Conservation (phyloP, 2,329 filamentous ascomycete genomes). For the Aspergillus fructus region DNA sequence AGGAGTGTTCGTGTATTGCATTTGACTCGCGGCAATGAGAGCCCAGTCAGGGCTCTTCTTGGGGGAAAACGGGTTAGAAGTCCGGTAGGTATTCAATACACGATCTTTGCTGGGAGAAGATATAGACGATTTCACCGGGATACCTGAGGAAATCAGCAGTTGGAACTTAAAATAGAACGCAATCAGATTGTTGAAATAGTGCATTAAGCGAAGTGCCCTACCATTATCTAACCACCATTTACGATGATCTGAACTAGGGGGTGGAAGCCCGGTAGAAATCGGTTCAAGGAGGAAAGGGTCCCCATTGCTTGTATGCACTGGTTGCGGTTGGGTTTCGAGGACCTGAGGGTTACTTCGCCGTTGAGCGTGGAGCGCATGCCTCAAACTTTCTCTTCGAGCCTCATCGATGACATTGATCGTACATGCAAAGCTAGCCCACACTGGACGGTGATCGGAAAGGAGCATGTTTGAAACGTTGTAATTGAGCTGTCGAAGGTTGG, state of each 20-base stretch:
- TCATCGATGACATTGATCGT: constrained; percentile 80
- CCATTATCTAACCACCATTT: constrained; percentile 68
- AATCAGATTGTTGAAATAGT: not conserved
- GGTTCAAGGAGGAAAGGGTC: constrained; percentile 79
- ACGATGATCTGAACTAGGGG: constrained; percentile 60
- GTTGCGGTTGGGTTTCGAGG: constrained; percentile 18
- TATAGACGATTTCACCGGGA: constrained; percentile 72
- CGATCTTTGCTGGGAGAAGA: constrained; percentile 63
- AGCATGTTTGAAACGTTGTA: constrained; percentile 80
- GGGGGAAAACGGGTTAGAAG: constrained; percentile 76
- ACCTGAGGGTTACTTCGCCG: constrained; percentile 64
- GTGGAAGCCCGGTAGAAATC: constrained; percentile 72
- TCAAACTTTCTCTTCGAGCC: constrained; percentile 67
- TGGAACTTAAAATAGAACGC: constrained; percentile 12
- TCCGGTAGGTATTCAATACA: constrained; percentile 69
- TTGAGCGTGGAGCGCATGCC: constrained; percentile 69
- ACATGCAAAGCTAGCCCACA: constrained; percentile 86
- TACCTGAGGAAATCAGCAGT: constrained; percentile 43
- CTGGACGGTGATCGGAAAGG: constrained; percentile 95
- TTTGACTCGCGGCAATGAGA: constrained; percentile 18
- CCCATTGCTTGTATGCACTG: constrained; percentile 57
- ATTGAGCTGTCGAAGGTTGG: constrained; percentile 75
- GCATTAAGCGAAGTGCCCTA: constrained; percentile 27
- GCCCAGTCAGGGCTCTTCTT: constrained; percentile 85
- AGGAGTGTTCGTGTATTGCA: constrained; percentile 9